Base-by-base conservation (phyloP, 2,329 filamentous ascomycete species). In the Penicillium sp. region DNA sequence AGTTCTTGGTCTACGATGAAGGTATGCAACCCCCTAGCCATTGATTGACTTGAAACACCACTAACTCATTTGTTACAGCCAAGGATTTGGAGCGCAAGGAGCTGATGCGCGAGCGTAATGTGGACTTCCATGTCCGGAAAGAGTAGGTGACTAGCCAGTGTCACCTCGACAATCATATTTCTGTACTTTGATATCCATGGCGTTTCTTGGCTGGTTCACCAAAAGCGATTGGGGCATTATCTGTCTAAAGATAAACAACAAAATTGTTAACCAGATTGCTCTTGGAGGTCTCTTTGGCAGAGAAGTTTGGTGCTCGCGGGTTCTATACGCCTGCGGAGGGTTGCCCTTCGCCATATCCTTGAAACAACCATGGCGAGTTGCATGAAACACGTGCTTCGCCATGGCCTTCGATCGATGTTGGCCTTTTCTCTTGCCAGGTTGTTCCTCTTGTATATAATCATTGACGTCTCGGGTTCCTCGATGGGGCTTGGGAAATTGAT, bases 1-100 rank as follows among this genome's bases (percentile, higher is more conserved):
- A 97, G 77, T 97, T 97, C 79, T 82, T 97, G 72, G 84, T 93
- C 19, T 96, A 91, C 77, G 91, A 96, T 75, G 83, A 86, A 80
- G 84, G 86, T 89, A 82, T 76, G 86, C 33, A 19, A 38, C 12
- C 58, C 54, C 9, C 45, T 40, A 17, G 50, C 53, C 9, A 58
- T 13, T 8, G 13, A 19, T 46, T 61, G 13, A 45, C 46, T 42
- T 27, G 33, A 35, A 37, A 50, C 27, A 19, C 27, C 7, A 46
- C 55, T 69, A 54, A 67, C 56, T 50, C 2, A 23, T 47, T 41
- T 38, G 29, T 41, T 58, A 70, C 65, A 89, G 88, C 77, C 63
- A 89, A 88, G 77, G 88, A 90, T 67, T 84, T 85, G 76, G 78
- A 84, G 71, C 82, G 88, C 68, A 83, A 86, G 77, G 84, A 84